phyloP scores from a whole-genome alignment of 2,329 filamentous ascomycete species.

The Penicillium hordei region DNA sequence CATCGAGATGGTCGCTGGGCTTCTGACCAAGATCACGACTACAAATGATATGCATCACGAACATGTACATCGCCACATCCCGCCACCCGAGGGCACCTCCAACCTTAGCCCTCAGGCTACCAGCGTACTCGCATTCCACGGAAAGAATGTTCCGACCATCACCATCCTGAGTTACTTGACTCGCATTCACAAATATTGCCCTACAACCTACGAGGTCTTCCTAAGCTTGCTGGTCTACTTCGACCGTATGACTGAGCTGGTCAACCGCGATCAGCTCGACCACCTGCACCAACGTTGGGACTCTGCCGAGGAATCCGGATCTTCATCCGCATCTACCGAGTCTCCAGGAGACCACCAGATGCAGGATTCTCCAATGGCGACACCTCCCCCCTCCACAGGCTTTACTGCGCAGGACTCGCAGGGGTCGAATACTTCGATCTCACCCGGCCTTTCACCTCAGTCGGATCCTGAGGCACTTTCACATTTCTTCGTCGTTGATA shows the following conservation, averaged over 20 bases:
- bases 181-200: slow-evolving; percentile 97
- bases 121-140: slow-evolving; percentile 89
- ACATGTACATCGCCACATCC: slow-evolving; percentile 74
- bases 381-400: slow-evolving; percentile 37
- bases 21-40: slow-evolving; percentile 94
- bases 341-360: slow-evolving; percentile 15
- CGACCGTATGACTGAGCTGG: slow-evolving; percentile 95
- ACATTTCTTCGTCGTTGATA: slow-evolving; percentile 91
- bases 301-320: slow-evolving; percentile 17
- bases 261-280: slow-evolving; percentile 77
- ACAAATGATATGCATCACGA: slow-evolving; percentile 96
- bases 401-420: slow-evolving; percentile 38
- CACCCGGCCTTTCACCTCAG: slow-evolving; percentile 37
- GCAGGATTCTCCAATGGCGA: slow-evolving; percentile 34
- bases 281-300: slow-evolving; percentile 46
- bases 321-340: slow-evolving; percentile 22
- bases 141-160: slow-evolving; percentile 96
- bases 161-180: slow-evolving; percentile 94
- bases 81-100: slow-evolving; percentile 59
- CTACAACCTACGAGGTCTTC: slow-evolving; percentile 97
- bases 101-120: slow-evolving; percentile 64
- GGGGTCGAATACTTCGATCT: slow-evolving; percentile 28
- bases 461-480: slow-evolving; percentile 56
- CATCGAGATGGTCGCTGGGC: slow-evolving; percentile 97
- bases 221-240: slow-evolving; percentile 94